phyloP scores from a whole-genome alignment of 1,284 basidiomycete genomes.

The Paramarasmius palmivorus region DNA sequence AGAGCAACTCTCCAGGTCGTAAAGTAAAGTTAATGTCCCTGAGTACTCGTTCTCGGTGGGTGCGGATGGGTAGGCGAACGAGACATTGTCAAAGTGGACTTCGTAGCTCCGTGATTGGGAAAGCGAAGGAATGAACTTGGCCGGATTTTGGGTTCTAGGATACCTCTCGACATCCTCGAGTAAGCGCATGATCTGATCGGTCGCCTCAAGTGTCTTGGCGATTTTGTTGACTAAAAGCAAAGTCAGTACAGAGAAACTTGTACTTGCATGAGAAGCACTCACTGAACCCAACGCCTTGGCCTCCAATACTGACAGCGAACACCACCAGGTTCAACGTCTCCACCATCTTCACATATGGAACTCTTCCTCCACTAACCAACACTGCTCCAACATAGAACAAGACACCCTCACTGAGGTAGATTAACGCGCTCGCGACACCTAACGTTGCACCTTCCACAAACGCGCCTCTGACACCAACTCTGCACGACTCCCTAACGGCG shows the following conservation, averaged over 20 bases:
- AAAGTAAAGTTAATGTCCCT: conserved; percentile 66
- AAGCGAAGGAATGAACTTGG: conserved; percentile 62
- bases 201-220: conserved; percentile 79
- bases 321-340: conserved; percentile 90
- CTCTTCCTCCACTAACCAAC: conserved; percentile 79
- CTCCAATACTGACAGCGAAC: conserved; percentile 91
- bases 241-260: conserved; percentile 7
- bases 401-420: conserved; percentile 87
- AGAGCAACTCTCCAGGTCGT: conserved; percentile 74
- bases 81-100: conserved; percentile 70
- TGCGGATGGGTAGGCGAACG: conserved; percentile 84
- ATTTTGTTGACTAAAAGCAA: conserved; percentile 40
- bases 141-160: conserved; percentile 67
- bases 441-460: conserved; percentile 84
- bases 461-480: conserved; percentile 74
- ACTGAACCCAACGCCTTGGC: conserved; percentile 89
- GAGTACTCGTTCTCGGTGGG: conserved; percentile 72
- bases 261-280: conserved; percentile 34
- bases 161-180: conserved; percentile 65
- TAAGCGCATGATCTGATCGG: conserved; percentile 60
- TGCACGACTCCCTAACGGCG: conserved; percentile 62
- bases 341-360: conserved; percentile 87
- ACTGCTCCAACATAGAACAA: conserved; percentile 89
- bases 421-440: conserved; percentile 79
- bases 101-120: conserved; percentile 49